phyloP scores from a whole-genome alignment of 108 stramenopile genomes.

The Pseudonitzschia pungens region DNA sequence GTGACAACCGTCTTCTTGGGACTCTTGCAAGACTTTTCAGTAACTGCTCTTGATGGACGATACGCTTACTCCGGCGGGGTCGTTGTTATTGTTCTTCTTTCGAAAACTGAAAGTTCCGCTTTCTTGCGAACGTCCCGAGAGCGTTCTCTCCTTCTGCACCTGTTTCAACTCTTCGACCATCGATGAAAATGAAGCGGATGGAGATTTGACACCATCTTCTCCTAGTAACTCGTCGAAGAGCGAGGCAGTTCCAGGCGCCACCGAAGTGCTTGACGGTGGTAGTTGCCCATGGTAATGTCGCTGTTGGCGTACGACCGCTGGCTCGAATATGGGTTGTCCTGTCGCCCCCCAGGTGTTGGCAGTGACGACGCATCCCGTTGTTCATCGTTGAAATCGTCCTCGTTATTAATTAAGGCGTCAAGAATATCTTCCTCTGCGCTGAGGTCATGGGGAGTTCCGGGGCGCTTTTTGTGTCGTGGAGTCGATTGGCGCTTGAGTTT shows the following conservation, averaged over 20 bases:
- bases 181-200: neutral
- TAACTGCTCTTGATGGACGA: neutral
- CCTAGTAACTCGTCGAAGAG: neutral
- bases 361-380: neutral
- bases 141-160: neutral
- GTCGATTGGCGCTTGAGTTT: conserved; percentile 1
- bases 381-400: neutral
- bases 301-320: conserved; percentile 1
- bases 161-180: conserved; percentile 12
- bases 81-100: neutral
- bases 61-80: neutral
- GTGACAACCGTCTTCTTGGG: neutral
- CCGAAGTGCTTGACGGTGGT: conserved; percentile 10
- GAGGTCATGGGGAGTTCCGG: neutral
- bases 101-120: neutral
- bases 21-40: neutral
- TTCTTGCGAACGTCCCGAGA: neutral
- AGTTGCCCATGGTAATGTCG: conserved; percentile 15
- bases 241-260: neutral
- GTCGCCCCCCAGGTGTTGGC: neutral
- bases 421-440: neutral
- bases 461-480: neutral
- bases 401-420: neutral
- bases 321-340: neutral
- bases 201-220: neutral